phyloP scores from a whole-genome alignment of 2,329 filamentous ascomycete species.

The Xylariales sp. region DNA sequence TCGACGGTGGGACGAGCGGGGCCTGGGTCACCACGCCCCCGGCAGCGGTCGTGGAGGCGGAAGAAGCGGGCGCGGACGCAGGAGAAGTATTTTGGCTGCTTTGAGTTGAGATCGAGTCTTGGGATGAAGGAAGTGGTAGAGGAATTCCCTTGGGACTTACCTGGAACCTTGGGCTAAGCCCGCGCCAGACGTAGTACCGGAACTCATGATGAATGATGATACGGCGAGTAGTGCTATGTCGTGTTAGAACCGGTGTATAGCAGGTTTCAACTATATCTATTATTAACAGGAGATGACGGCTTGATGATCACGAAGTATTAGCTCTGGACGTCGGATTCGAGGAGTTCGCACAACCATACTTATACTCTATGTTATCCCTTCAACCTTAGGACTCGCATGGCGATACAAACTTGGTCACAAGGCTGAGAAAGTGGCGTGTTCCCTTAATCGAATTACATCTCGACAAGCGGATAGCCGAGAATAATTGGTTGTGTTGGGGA shows the following conservation, averaged over 20 bases:
- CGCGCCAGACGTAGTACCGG: background rate
- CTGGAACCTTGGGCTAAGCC: background rate
- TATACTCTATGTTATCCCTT: background rate
- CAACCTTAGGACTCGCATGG: background rate
- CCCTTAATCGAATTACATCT: background rate
- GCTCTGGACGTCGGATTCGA: background rate
- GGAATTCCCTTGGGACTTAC: background rate
- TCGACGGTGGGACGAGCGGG: background rate
- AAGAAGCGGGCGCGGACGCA: background rate
- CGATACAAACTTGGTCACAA: background rate
- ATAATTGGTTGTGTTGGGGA: background rate
- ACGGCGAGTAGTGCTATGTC: background rate
- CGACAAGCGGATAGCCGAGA: background rate
- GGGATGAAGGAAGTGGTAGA: no score
- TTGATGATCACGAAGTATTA: no score
- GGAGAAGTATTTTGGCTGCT: background rate
- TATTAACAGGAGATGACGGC: background rate
- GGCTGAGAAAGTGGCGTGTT: background rate
- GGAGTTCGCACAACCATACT: background rate
- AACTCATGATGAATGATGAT: slow-evolving; percentile 11
- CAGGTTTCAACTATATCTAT: background rate
- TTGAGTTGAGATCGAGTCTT: background rate
- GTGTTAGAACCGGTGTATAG: background rate
- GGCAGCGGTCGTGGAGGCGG: background rate
- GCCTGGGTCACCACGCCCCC: background rate